Base-by-base conservation (phyloP, 2,329 filamentous ascomycete genomes). In the Lizonia empirigonia region DNA sequence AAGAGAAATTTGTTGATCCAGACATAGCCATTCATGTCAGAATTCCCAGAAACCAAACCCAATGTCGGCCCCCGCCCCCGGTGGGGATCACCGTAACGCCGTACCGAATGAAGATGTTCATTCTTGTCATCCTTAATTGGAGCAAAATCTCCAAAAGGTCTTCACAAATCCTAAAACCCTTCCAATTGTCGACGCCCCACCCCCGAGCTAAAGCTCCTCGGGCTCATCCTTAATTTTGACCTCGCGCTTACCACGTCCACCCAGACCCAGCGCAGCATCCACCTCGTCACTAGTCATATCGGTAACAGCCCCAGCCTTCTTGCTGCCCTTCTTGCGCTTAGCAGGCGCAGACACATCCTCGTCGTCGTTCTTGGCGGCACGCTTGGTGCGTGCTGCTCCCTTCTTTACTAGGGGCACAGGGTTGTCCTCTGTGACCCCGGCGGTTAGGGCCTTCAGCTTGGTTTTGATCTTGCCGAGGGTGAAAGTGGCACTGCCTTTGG, bases 381-480 rank as follows among this genome's bases (percentile, higher is more conserved):
- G 35, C 41, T 51, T 46, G 36, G 27, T 41, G 12, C 20, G n/a
- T 24, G n/a, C 26, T 9, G 1, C 16, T 5, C 16, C 23, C 19
- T 24, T 38, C 8, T 5, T 12, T 10, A 4, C 5, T 1, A 26
- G 27, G 6, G 29, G 8, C 2, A 33, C 13, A 1, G 37, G 10
- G 16, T 5, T 33, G 20, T 16, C 16, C n/a, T 30, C 27, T 15
- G 9, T 26, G 34, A 36, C 8, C 4, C 10, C 22, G 6, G 40
- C 9, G 29, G 22, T 4, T 8, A 38, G 8, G n/a, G 7, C 18
- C 18, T 56, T 65, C 47, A 72, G 44, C 42, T 73, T 71, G 30
- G 52, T 51, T 34, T 65, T 69, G 42, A 72, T 60, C 2, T 63
- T 68, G 47, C 62, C 57, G 2, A 73, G 36, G n/a, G 62, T 71